These are phyloP conservation scores for Cladophialophora psammophila DNA, from an alignment of 2,329 filamentous ascomycete species.

Conservation along the genomic window DNA sequence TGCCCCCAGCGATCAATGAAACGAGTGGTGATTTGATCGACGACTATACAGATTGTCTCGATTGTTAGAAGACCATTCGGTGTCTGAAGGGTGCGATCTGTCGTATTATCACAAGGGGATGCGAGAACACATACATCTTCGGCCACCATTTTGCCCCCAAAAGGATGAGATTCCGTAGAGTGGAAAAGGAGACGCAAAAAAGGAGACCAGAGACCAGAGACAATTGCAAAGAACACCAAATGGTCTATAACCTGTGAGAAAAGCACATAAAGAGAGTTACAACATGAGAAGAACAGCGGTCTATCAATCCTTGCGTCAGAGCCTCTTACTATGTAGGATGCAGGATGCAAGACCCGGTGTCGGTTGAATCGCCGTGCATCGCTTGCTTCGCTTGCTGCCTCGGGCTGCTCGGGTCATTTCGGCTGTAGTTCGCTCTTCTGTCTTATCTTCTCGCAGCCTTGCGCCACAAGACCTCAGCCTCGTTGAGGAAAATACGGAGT, in stretches of 20 bases:
- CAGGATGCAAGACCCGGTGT: constrained; percentile 1
- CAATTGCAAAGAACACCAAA: constrained; percentile 1
- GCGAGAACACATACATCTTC: constrained; percentile 21
- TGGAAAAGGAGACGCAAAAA: not conserved
- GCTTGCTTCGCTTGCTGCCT: constrained; percentile 1
- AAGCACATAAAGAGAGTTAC: not conserved
- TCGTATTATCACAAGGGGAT: not conserved
- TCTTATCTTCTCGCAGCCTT: not conserved
- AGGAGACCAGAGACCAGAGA: not conserved
- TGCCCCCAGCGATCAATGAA: constrained; percentile 59
- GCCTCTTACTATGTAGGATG: not conserved
- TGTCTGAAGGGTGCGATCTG: not conserved
- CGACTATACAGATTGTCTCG: constrained; percentile 9
- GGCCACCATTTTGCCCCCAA: constrained; percentile 23
- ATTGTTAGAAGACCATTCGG: not conserved
- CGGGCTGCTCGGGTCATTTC: not conserved
- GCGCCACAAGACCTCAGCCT: not conserved
- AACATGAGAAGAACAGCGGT: not conserved
- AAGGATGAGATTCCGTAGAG: not conserved
- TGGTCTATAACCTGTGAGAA: not conserved
- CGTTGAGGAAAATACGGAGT: not conserved
- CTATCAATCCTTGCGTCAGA: constrained; percentile 4
- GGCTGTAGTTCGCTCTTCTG: not conserved
- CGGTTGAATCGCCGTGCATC: constrained; percentile 1
- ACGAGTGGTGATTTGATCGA: constrained; percentile 47